Evolutionary conservation across 371 early-diverging fungal species (phyloP).

Genomic region (Mucor circinelloides): DNA sequence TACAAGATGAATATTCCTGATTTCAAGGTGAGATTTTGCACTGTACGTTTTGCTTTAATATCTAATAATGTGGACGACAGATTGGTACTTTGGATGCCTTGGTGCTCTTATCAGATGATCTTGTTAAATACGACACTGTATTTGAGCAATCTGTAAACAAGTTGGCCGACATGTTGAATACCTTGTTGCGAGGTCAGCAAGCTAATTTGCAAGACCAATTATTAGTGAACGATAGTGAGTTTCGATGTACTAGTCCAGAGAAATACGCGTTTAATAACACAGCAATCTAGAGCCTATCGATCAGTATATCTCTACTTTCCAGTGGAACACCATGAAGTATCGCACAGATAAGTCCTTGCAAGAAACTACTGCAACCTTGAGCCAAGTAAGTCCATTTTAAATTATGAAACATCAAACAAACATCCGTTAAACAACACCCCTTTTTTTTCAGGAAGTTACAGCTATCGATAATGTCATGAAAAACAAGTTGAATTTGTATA

Average conservation of each 20-base stretch:
- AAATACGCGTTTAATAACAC: not conserved
- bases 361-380: constrained; percentile 79
- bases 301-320: constrained; percentile 80
- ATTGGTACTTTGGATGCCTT: constrained; percentile 94
- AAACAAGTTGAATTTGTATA: constrained; percentile 82
- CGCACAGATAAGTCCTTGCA: constrained; percentile 88
- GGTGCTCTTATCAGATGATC: constrained; percentile 90
- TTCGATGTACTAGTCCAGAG: not conserved
- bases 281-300: constrained; percentile 72
- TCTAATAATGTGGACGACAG: constrained; percentile 36
- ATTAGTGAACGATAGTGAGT: constrained; percentile 83
- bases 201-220: constrained; percentile 54
- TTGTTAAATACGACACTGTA: constrained; percentile 79
- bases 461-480: constrained; percentile 87
- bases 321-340: constrained; percentile 97
- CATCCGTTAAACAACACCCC: not conserved
- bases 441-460: constrained; percentile 71
- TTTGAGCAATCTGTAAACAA: constrained; percentile 80
- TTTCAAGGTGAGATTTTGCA: constrained; percentile 50
- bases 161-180: constrained; percentile 78
- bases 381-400: constrained; percentile 35
- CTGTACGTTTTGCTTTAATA: not conserved
- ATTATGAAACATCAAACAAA: constrained; percentile 6
- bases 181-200: constrained; percentile 52
- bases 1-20: constrained; percentile 49